Evolutionary conservation across 192 early-diverging fungal genomes (phyloP).

Genomic region (Backusella parvicylindrica): DNA sequence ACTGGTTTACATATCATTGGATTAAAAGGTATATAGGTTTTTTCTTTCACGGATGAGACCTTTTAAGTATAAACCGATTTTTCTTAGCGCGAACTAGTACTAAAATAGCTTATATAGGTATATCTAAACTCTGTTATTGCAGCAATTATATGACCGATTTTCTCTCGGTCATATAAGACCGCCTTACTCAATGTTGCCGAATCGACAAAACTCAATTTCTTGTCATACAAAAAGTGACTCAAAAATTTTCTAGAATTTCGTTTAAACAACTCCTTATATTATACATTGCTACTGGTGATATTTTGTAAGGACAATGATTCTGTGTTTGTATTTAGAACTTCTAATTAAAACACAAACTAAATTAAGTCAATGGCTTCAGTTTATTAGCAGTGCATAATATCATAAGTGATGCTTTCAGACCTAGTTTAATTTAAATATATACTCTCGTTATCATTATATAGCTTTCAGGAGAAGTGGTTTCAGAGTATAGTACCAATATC

Average conservation of each 20-base stretch:
- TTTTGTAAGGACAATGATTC: neutral
- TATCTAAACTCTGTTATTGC: neutral
- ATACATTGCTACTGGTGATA: neutral
- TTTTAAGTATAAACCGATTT: neutral
- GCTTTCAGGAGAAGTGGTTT: neutral
- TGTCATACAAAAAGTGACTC: neutral
- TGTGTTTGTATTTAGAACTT: neutral
- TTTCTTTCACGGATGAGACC: neutral
- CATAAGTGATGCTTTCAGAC: neutral
- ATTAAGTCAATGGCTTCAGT: neutral
- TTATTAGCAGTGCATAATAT: neutral
- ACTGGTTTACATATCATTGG: neutral
- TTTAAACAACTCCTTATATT: neutral
- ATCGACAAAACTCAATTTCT: neutral
- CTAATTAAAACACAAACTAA: neutral
- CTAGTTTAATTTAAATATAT: neutral
- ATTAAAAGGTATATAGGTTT: neutral
- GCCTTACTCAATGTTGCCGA: neutral
- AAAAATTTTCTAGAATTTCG: neutral
- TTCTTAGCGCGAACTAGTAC: neutral
- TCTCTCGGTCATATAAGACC: neutral
- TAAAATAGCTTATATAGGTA: neutral
- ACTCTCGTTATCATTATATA: neutral
- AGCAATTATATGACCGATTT: neutral
- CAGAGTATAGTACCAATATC: neutral